Evolutionary conservation across 2,329 filamentous ascomycete species (phyloP), one percentile per base, ranked within the genome.

Genomic region (Gyromitra esculenta): DNA sequence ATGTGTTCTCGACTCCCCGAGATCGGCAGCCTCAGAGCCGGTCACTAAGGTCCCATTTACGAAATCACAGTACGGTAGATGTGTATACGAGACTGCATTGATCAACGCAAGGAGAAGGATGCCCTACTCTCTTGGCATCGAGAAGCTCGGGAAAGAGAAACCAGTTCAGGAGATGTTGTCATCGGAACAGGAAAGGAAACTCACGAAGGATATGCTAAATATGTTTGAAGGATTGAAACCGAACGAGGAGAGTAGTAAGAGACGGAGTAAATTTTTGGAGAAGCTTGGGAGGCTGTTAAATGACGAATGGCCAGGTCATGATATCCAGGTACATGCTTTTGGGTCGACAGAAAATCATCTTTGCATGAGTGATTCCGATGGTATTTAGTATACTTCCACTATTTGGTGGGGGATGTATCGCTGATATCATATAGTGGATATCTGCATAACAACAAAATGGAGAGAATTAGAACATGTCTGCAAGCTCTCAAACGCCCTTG

Each of bases 291-390:
- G 88, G 80, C 89, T 98, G 52, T 90, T 99, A 82, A 96, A 96
- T 81, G 88, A 92, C 6, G 90, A 96, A 82, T 99, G 95, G 93
- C 96, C 96, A 0, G 93, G 92, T 0, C 91, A 93, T 81, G 88
- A 96, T 77, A 97, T 97, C 82, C 90, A 89, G 80, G 96, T 97
- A 45, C 91, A 96, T 83, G 89, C 98, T 15, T 99, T 99, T 87
- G 96, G 96, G n/a, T 98, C 96, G 4, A 98, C 96, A 3, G 96
- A 96, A 62, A 99, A 99, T 84, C 86, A 96, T 83, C 86, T 99
- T 73, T 97, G 94, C 84, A 97, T 95, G 43, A 94, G 93, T 83
- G 94, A 97, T 82, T 99, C 96, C 67, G 96, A 99, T 85, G 93
- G 94, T 97, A 86, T 81, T 90, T n/a, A 63, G 41, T 41, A 64